Evolutionary conservation across 1,284 basidiomycete genomes (phyloP).

Genomic region (Peniophora sp.): DNA sequence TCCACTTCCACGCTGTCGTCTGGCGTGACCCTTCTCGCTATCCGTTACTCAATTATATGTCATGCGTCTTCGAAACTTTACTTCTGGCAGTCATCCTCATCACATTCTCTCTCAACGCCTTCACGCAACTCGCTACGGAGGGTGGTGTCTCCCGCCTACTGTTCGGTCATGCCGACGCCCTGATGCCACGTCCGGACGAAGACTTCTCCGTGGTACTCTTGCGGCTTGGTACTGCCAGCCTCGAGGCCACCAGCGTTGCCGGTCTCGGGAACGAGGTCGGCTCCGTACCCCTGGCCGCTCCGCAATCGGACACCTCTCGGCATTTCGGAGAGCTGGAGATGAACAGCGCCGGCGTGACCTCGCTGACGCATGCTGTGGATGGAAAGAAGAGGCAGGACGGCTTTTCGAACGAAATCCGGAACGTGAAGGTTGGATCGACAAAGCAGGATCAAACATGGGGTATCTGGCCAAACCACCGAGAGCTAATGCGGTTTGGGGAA

Average conservation of each 20-base stretch:
- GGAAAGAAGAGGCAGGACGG: conserved; percentile 19
- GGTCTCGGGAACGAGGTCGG: conserved; percentile 71
- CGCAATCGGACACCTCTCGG: conserved; percentile 7
- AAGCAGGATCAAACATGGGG: conserved; percentile 26
- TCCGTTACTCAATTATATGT: conserved; percentile 65
- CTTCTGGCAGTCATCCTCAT: conserved; percentile 47
- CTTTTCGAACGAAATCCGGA: conserved; percentile 28
- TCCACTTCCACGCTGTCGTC: conserved; percentile 60
- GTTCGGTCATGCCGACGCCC: conserved; percentile 34
- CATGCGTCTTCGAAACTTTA: conserved; percentile 59
- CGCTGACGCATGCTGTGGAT: conserved; percentile 23
- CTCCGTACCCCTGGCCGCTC: conserved; percentile 31
- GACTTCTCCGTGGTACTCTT: conserved; percentile 66
- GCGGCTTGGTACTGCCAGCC: conserved; percentile 61
- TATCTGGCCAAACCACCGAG: conserved; percentile 39
- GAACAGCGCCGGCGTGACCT: conserved; percentile 32
- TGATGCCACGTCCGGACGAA: conserved; percentile 52
- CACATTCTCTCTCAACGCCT: conserved; percentile 47
- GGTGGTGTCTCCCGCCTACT: conserved; percentile 37
- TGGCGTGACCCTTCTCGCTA: conserved; percentile 42
- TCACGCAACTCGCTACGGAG: conserved; percentile 58
- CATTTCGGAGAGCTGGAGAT: conserved; percentile 30
- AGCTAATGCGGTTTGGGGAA: conserved; percentile 28
- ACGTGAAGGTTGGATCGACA: conserved; percentile 24
- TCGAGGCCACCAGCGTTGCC: conserved; percentile 62